A percentile compares a stretch with the other conserved stretches of the same genome.
These are phyloP conservation scores for Byssothecium circinans DNA, from an alignment of 2,329 filamentous ascomycete genomes.

Conservation along the genomic window DNA sequence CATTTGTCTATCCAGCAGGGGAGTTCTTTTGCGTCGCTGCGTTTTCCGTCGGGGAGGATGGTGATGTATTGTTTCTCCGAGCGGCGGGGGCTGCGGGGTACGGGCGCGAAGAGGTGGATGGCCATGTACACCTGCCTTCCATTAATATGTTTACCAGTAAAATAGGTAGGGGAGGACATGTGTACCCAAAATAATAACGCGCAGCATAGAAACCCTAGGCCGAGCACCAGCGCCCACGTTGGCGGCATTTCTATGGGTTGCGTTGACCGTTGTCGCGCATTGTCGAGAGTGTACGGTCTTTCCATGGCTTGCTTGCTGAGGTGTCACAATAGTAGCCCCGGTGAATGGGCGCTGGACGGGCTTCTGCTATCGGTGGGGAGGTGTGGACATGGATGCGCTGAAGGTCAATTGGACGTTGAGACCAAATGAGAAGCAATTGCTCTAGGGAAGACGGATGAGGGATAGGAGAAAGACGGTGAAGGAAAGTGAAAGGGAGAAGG, in stretches of 20 bases:
- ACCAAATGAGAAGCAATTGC: conserved; percentile 1
- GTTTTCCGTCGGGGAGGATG: conserved; percentile 65
- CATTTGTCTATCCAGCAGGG: conserved; percentile 88
- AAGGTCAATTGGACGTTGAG: conserved; percentile 1
- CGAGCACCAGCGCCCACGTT: conserved; percentile 35
- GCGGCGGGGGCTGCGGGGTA: conserved; percentile 70
- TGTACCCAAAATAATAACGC: conserved; percentile 36
- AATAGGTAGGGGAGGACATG: conserved; percentile 2
- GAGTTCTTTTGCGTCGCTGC: conserved; percentile 59
- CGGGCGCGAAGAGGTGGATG: conserved; percentile 76
- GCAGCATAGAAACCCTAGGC: conserved; percentile 23
- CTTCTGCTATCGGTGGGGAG: conserved; percentile 20
- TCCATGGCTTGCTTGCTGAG: conserved; percentile 16
- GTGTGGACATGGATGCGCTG: conserved; percentile 23
- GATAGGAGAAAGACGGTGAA: background rate
- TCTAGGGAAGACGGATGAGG: background rate
- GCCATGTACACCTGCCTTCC: conserved; percentile 62
- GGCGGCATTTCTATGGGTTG: conserved; percentile 31
- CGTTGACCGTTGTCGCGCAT: conserved; percentile 14
- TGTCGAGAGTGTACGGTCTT: conserved; percentile 32
- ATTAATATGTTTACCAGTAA: conserved; percentile 4
- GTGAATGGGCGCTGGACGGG: conserved; percentile 15
- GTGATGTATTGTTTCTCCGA: conserved; percentile 88
- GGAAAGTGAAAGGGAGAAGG: conserved; percentile 2
- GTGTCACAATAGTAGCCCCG: conserved; percentile 6